Percentiles rank a stretch among this genome's conserved stretches.
These are phyloP conservation scores for Didymella keratinophila DNA, from an alignment of 2,329 filamentous ascomycete genomes.

Conservation along the genomic window DNA sequence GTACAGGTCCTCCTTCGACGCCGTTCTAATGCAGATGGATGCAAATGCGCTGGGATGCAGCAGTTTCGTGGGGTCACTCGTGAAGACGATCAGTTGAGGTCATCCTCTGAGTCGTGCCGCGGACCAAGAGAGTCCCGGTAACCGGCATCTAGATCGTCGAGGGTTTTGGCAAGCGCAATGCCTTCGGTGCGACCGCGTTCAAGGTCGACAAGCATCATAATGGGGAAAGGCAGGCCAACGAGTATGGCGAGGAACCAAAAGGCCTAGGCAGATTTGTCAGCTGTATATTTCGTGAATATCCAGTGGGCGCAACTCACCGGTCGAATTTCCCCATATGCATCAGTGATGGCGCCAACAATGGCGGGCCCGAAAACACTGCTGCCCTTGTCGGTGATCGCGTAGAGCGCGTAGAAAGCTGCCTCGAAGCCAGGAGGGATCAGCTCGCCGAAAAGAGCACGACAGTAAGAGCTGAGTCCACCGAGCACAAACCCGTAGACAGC, in stretches of 20 bases:
- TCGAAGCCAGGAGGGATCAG: constrained; percentile 94
- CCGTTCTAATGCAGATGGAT: constrained; percentile 3
- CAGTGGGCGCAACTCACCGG: constrained; percentile 45
- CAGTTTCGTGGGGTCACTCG: not conserved
- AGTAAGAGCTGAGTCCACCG: constrained; percentile 91
- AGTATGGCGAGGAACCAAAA: constrained; percentile 91
- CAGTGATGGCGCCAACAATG: constrained; percentile 92
- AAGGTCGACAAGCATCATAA: constrained; percentile 86
- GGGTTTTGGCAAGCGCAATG: constrained; percentile 50
- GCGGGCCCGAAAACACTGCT: constrained; percentile 92
- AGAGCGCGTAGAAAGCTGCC: constrained; percentile 94
- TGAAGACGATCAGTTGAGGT: not conserved
- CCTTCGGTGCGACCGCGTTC: constrained; percentile 62
- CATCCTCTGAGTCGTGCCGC: not conserved
- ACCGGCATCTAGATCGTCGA: constrained; percentile 33
- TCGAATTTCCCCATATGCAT: constrained; percentile 63
- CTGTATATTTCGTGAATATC: not conserved
- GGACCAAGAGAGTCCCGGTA: not conserved
- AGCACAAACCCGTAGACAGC: constrained; percentile 92
- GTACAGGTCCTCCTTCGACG: not conserved
- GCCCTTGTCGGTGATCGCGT: constrained; percentile 97
- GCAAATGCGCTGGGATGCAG: not conserved
- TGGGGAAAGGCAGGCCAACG: constrained; percentile 82
- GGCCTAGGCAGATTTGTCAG: constrained; percentile 56
- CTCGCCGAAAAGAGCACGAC: constrained; percentile 89